phyloP scores from a whole-genome alignment of 805 yeast species.

The Henningerozyma blattae region DNA sequence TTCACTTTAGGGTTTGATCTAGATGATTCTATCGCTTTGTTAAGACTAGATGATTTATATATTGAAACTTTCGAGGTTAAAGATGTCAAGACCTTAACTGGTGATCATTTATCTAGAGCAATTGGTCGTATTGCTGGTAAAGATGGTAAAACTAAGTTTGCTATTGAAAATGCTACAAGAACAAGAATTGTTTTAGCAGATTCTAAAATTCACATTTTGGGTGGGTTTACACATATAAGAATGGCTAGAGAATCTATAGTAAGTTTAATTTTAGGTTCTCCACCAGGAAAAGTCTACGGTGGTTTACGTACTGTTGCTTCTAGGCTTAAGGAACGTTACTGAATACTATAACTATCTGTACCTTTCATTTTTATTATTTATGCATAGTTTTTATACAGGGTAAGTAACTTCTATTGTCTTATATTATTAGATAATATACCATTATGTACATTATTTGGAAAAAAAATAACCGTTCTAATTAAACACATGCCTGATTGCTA shows the following conservation, averaged over 20 bases:
- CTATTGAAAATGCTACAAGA: constrained; percentile 96
- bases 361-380: too few relatives aligned
- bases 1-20: constrained; percentile 93
- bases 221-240: constrained; percentile 93
- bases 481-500: too few relatives aligned
- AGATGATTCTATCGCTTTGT: constrained; percentile 90
- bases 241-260: constrained; percentile 99
- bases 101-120: constrained; percentile 96
- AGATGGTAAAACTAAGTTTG: constrained; percentile 97
- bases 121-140: constrained; percentile 99
- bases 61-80: constrained; percentile 95
- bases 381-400: too few relatives aligned
- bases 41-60: constrained; percentile 89
- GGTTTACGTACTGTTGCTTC: constrained; percentile 94
- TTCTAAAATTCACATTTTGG: constrained; percentile 88
- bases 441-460: too few relatives aligned
- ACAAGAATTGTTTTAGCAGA: constrained; percentile 97
- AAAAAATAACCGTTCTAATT: too few relatives aligned
- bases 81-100: constrained; percentile 89
- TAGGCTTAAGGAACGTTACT: constrained; percentile 92
- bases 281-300: constrained; percentile 97
- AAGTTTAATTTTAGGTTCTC: constrained; percentile 88
- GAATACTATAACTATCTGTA: too few relatives aligned
- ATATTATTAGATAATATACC: too few relatives aligned
- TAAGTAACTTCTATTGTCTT: too few relatives aligned